Evolutionary conservation across 164 flowering plant species (phyloP).

Genomic region (Vitis amurensis): DNA sequence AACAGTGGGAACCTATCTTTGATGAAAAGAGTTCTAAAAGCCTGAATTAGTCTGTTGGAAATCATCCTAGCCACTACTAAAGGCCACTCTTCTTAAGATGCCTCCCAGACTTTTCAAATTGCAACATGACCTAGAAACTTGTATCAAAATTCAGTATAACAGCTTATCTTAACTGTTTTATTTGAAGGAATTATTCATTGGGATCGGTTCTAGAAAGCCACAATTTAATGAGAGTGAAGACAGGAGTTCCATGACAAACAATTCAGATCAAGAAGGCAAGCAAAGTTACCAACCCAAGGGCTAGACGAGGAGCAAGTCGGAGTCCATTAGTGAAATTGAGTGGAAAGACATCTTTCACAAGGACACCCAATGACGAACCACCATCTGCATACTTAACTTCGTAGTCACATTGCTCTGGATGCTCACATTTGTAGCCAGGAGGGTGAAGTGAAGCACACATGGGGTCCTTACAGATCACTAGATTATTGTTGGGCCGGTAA

Average conservation of each 20-base stretch:
- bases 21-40: not conserved
- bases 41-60: no score
- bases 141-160: no score
- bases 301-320: constrained; percentile 44
- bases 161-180: no score
- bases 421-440: constrained; percentile 42
- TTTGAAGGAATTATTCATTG: no score
- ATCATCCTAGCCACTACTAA: no score
- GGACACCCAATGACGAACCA: constrained; percentile 83
- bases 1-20: not conserved
- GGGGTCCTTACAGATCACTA: constrained; percentile 64
- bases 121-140: no score
- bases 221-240: not conserved
- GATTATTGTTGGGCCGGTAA: constrained; percentile 63
- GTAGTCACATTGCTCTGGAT: constrained; percentile 82
- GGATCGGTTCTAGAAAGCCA: not conserved
- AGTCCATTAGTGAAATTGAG: constrained; percentile 56
- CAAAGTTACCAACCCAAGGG: constrained; percentile 56
- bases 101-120: no score
- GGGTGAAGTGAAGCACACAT: constrained; percentile 58
- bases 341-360: constrained; percentile 56
- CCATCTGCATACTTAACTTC: constrained; percentile 89
- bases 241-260: not conserved
- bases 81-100: no score
- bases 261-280: not conserved